Base-by-base conservation (phyloP, 2,329 filamentous ascomycete species). In the Thermochaetoides dissita region DNA sequence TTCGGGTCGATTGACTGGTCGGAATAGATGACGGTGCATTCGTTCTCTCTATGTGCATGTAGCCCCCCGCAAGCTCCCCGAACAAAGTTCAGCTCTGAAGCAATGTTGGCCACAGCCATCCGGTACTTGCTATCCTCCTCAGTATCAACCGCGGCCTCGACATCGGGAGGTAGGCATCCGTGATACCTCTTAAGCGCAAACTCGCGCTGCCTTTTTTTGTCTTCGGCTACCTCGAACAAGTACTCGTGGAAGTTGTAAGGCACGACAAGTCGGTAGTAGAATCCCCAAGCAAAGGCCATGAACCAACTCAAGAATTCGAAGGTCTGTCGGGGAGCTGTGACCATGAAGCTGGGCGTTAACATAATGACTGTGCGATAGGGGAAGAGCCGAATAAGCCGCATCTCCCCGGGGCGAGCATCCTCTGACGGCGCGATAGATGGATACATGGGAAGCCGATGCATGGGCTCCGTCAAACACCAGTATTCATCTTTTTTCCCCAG, bases 1-100 rank as follows among this genome's bases (percentile, higher is more conserved):
- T 73, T 71, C 1, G 66, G 62, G 42, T 76, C 67, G 37, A 80
- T 71, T 1, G 48, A 55, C 3, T 60, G 51, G 10, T 66, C 65
- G 0, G 68, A 69, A 52, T 65, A 68, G 2, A 70, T 53, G 6
- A 78, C 50, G 3, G 64, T 59, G 17, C 53, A 56, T 6, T 53
- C 48, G 6, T 61, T 57, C 42, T 62, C 60, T 30, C 59, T 54
- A 17, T 58, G 53, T 9, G 48, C 54, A 10, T 42, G 47, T 3
- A 44, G 37, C 6, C 51, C 45, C 6, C 39, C 34, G 10, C 37
- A 37, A 2, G 47, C 7, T 5, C 49, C 40, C 10, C 56, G 57
- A 10, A 58, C 49, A 8, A 53, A 47, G 30, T 57, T 49, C n/a
- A 60, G 42, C 11, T 54, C 51, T 3, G 39, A 17, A 7, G 50